Percentiles rank a stretch among this genome's conserved stretches.
Conservation (phyloP, 257 asterid genomes). For the Lavandula angustifolia region DNA sequence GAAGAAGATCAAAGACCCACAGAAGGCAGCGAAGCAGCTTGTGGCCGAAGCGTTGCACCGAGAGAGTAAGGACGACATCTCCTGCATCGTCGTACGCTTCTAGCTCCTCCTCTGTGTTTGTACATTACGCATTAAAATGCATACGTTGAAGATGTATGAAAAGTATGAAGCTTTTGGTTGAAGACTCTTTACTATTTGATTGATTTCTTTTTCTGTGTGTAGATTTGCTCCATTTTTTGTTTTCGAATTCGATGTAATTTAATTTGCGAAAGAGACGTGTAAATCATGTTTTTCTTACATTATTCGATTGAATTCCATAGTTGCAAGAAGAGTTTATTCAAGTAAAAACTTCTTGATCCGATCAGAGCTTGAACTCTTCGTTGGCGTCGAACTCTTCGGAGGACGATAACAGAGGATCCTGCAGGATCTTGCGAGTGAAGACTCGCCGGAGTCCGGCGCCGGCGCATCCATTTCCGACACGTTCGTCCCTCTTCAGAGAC, state of each 20-base stretch:
- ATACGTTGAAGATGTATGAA: no score
- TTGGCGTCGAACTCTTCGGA: slow-evolving; percentile 45
- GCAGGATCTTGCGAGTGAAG: slow-evolving; percentile 55
- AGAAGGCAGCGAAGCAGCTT: slow-evolving; percentile 78
- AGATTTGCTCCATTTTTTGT: no score
- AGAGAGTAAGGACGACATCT: slow-evolving; percentile 88
- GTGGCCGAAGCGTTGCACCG: slow-evolving; percentile 69
- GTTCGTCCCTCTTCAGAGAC: slow-evolving; percentile 44
- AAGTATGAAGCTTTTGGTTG: no score
- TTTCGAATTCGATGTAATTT: no score
- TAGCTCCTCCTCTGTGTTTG: slow-evolving; percentile 4
- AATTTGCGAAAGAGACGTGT: no score
- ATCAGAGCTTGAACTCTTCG: slow-evolving; percentile 50
- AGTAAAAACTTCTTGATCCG: not conserved
- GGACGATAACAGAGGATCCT: slow-evolving; percentile 68
- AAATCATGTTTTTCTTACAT: not conserved
- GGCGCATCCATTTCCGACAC: slow-evolving; percentile 26
- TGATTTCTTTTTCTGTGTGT: no score
- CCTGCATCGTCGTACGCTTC: slow-evolving; percentile 84
- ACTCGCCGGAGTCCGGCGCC: slow-evolving; percentile 39
- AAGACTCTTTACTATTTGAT: no score
- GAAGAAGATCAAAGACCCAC: slow-evolving; percentile 69
- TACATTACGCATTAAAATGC: no score
- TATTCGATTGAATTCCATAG: not conserved
- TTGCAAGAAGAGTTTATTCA: no score